Evolutionary conservation across 2,329 filamentous ascomycete genomes (phyloP).

Genomic region (Xylaria sp.): DNA sequence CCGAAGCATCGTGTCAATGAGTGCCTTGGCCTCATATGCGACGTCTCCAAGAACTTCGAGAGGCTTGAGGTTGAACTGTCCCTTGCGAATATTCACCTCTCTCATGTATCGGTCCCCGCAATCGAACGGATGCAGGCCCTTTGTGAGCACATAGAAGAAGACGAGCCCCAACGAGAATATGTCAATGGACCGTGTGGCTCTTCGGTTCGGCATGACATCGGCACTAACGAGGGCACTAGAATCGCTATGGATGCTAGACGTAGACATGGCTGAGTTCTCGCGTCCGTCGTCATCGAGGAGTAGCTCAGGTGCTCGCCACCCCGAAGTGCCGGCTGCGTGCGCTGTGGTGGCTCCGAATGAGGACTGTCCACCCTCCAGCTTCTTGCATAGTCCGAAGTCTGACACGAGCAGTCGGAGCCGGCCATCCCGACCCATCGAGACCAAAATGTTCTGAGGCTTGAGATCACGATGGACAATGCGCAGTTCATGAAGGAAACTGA

Average conservation of each 20-base stretch:
- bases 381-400: conserved; percentile 97
- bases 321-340: conserved; percentile 86
- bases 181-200: conserved; percentile 91
- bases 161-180: conserved; percentile 96
- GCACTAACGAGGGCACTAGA: conserved; percentile 55
- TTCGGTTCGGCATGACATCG: conserved; percentile 59
- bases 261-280: conserved; percentile 38
- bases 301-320: conserved; percentile 94
- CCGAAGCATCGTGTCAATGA: conserved; percentile 76
- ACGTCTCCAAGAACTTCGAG: conserved; percentile 76
- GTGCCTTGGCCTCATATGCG: conserved; percentile 77
- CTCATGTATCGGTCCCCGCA: conserved; percentile 92
- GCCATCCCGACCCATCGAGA: conserved; percentile 65
- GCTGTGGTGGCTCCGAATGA: conserved; percentile 93
- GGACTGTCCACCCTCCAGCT: conserved; percentile 87
- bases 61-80: conserved; percentile 65
- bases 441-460: conserved; percentile 95
- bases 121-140: conserved; percentile 88
- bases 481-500: conserved; percentile 82
- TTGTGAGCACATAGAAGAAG: conserved; percentile 98
- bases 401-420: conserved; percentile 86
- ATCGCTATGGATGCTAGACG: conserved; percentile 54
- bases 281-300: conserved; percentile 71
- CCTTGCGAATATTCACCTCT: conserved; percentile 95
- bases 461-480: conserved; percentile 96